phyloP scores from a whole-genome alignment of 2,329 filamentous ascomycete species.

The Beauveria varroae region DNA sequence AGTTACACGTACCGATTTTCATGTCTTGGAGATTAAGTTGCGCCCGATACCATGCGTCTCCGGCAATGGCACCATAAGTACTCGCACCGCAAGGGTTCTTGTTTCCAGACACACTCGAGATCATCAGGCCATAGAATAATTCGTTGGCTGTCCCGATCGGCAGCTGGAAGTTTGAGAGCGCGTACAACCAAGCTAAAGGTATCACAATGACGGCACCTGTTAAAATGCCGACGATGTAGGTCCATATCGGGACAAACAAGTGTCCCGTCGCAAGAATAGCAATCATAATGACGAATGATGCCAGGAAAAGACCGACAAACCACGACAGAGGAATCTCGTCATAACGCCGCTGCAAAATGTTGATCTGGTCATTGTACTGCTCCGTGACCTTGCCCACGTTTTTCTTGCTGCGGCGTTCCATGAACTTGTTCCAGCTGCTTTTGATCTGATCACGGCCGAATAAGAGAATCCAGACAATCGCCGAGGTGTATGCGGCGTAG shows the following conservation, averaged over 20 bases:
- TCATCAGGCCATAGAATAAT: conserved; percentile 52
- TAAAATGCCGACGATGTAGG: conserved; percentile 48
- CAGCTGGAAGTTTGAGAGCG: conserved; percentile 46
- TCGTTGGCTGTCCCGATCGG: conserved; percentile 53
- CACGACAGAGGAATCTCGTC: conserved; percentile 53
- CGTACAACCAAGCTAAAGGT: conserved; percentile 52
- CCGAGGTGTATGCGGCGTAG: conserved; percentile 51
- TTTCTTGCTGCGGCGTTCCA: conserved; percentile 25
- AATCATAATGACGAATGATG: conserved; percentile 34
- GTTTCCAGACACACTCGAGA: conserved; percentile 40
- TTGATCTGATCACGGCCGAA: conserved; percentile 45
- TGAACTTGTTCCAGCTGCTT: conserved; percentile 35
- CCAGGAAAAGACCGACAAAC: conserved; percentile 43
- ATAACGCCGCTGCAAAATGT: conserved; percentile 49
- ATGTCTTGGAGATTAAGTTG: conserved; percentile 54
- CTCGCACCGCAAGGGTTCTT: conserved; percentile 52
- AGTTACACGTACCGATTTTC: conserved; percentile 40
- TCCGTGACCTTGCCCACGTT: conserved; percentile 37
- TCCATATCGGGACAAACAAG: conserved; percentile 53
- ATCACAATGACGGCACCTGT: conserved; percentile 49
- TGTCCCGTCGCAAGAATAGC: conserved; percentile 42
- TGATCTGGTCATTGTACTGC: conserved; percentile 52
- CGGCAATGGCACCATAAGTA: conserved; percentile 50
- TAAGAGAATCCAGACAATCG: conserved; percentile 49
- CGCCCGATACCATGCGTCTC: conserved; percentile 53